Conservation (phyloP, 495 filamentous ascomycete genomes). For the Aspergillus egyptiacus region DNA sequence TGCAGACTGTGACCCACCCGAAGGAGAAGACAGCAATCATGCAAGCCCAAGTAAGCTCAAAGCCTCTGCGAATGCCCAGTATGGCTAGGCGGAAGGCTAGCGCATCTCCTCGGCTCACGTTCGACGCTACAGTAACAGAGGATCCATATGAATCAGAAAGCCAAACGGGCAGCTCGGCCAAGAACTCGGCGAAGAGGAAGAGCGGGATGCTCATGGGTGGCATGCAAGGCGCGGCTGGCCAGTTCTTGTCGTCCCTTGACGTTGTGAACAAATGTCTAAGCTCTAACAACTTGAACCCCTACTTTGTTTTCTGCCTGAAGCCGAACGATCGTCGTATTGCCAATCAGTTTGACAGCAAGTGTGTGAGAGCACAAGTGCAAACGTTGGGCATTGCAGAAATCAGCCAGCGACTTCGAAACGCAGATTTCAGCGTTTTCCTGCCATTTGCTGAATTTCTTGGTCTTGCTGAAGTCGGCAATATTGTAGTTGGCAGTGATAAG, state of each 20-base stretch:
- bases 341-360: slow-evolving; percentile 98
- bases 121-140: slow-evolving; percentile 38
- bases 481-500: slow-evolving; percentile 83
- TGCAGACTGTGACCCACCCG: slow-evolving; percentile 85
- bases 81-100: slow-evolving; percentile 72
- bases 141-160: slow-evolving; percentile 50
- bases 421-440: slow-evolving; percentile 92
- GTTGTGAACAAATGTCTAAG: slow-evolving; percentile 81
- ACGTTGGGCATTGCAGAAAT: slow-evolving; percentile 97
- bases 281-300: slow-evolving; percentile 76
- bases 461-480: slow-evolving; percentile 71
- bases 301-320: slow-evolving; percentile 96
- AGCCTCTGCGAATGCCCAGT: slow-evolving; percentile 84
- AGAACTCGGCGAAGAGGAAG: slow-evolving; percentile 29
- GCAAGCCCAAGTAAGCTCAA: slow-evolving; percentile 93
- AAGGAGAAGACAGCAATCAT: slow-evolving; percentile 86
- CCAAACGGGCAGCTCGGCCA: slow-evolving; percentile 35
- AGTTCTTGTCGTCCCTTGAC: slow-evolving; percentile 85
- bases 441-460: slow-evolving; percentile 95
- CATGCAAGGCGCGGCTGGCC: slow-evolving; percentile 82
- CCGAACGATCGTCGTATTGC: slow-evolving; percentile 96
- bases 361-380: slow-evolving; percentile 88
- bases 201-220: slow-evolving; percentile 37
- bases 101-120: slow-evolving; percentile 35
- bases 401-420: slow-evolving; percentile 82